These are phyloP conservation scores for Salix koriyanagi DNA, from an alignment of 345 rosid genomes.

Conservation along the genomic window DNA sequence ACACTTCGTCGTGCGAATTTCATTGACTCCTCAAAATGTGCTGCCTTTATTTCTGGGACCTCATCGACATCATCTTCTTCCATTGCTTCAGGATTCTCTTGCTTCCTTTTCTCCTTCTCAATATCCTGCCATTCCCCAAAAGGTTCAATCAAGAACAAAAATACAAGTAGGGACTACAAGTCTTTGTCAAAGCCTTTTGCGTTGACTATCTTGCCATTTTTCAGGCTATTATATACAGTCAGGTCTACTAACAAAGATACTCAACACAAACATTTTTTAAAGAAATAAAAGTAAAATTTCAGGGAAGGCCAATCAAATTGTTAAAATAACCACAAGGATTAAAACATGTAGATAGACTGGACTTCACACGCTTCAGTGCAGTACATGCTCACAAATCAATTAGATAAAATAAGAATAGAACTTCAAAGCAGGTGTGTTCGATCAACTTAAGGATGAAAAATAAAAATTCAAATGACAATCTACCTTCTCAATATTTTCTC, in stretches of 20 bases:
- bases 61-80: conserved; percentile 37
- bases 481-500: conserved; percentile 35
- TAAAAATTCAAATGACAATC: neutral
- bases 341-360: neutral
- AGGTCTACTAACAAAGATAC: neutral
- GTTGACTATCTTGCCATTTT: neutral
- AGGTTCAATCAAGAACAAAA: neutral
- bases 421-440: neutral
- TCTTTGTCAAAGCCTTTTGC: neutral
- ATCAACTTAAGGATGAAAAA: neutral
- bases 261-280: neutral
- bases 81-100: conserved; percentile 33
- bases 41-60: conserved; percentile 25
- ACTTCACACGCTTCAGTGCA: neutral
- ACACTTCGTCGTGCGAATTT: conserved; percentile 32
- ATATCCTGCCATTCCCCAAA: conserved; percentile 25
- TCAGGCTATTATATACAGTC: neutral
- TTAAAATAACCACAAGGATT: neutral
- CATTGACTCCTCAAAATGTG: conserved; percentile 37
- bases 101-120: conserved; percentile 26
- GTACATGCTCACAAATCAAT: neutral
- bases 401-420: neutral
- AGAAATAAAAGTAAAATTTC: neutral
- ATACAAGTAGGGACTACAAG: neutral
- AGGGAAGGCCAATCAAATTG: neutral